Conservation (phyloP, 208 protist species). For the Acanthamoeba triangularis region DNA sequence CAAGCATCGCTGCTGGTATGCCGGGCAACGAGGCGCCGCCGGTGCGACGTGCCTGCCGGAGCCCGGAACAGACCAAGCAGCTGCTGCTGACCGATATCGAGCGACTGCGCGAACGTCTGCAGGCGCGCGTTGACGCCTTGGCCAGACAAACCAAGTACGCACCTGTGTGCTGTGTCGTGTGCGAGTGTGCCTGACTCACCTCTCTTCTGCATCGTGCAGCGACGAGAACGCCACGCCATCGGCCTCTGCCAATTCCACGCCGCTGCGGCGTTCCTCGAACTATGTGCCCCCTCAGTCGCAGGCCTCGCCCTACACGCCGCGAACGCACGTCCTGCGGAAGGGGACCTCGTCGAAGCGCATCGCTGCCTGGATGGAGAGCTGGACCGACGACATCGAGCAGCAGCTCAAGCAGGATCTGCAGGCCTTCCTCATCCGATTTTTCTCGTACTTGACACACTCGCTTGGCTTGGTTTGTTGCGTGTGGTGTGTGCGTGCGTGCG, state of each 20-base stretch:
- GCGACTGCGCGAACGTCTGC: not conserved
- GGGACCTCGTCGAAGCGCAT: not conserved
- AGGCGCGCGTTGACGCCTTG: not conserved
- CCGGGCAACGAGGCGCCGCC: not conserved
- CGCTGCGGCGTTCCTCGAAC: not conserved
- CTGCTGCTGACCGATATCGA: slow-evolving; percentile 15
- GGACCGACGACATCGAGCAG: slow-evolving; percentile 9
- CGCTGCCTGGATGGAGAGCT: slow-evolving; percentile 9
- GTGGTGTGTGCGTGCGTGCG: too few relatives aligned
- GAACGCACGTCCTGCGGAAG: not conserved
- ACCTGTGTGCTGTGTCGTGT: not conserved
- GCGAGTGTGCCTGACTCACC: not conserved
- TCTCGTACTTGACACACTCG: not conserved
- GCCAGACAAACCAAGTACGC: not conserved
- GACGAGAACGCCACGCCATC: not conserved
- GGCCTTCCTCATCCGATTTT: slow-evolving; percentile 25
- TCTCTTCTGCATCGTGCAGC: not conserved
- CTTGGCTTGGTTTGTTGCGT: too few relatives aligned
- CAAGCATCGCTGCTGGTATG: not conserved
- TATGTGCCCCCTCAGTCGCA: not conserved
- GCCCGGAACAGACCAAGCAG: not conserved
- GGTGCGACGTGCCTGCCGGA: not conserved
- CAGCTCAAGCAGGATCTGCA: slow-evolving; percentile 25
- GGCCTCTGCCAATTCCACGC: not conserved
- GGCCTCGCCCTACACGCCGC: slow-evolving; percentile 7